phyloP scores from a whole-genome alignment of 441 rosid genomes.

The Pelargonium citronellum region DNA sequence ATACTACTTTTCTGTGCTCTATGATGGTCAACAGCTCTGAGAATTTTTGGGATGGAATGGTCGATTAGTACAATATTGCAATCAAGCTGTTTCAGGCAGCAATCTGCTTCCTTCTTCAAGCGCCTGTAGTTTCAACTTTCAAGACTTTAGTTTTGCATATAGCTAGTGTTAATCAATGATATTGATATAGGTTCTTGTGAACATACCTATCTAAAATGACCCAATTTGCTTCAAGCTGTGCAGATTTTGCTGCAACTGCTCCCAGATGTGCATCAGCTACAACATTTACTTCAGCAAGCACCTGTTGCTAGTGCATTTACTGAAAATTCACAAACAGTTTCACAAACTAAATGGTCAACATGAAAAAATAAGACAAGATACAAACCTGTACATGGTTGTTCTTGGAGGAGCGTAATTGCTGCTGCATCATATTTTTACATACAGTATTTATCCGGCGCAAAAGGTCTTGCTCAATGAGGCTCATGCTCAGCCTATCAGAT shows the following conservation, averaged over 20 bases:
- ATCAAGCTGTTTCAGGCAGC: conserved; percentile 30
- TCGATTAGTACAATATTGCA: conserved; percentile 37
- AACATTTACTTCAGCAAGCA: conserved; percentile 29
- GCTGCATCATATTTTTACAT: conserved; percentile 30
- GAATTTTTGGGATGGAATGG: conserved; percentile 29
- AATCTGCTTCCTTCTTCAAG: conserved; percentile 33
- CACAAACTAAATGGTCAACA: neutral
- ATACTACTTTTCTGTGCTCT: conserved; percentile 12
- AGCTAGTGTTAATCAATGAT: too few relatives aligned
- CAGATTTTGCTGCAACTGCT: conserved; percentile 30
- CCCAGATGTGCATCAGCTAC: conserved; percentile 25
- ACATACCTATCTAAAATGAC: conserved; percentile 35
- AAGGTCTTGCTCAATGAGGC: conserved; percentile 6
- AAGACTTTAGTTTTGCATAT: neutral
- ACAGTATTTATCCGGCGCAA: conserved; percentile 18
- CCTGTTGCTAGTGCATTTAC: conserved; percentile 12
- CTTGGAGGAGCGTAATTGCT: conserved; percentile 13
- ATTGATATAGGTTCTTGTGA: neutral
- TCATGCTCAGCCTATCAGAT: neutral
- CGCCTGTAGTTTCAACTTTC: conserved; percentile 21
- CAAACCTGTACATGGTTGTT: conserved; percentile 27
- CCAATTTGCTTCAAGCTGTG: conserved; percentile 33
- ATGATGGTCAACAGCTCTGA: conserved; percentile 26
- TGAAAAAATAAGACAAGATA: neutral
- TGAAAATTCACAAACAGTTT: neutral